A percentile compares a stretch with the other conserved stretches of the same genome.
These are phyloP conservation scores for Daldinia sp. DNA, from an alignment of 2,329 filamentous ascomycete genomes.

Conservation along the genomic window DNA sequence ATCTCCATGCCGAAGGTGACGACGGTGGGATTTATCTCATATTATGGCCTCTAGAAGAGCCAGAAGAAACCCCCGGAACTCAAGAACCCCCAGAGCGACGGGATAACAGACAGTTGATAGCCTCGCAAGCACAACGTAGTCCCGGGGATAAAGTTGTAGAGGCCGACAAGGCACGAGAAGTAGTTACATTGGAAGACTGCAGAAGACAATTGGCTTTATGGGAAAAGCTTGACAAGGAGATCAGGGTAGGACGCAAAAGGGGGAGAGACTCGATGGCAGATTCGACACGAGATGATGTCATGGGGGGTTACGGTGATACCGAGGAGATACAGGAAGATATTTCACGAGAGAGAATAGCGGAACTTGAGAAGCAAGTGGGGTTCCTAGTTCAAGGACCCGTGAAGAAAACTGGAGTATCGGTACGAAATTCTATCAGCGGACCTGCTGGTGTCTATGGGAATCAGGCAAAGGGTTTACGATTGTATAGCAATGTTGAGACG, in stretches of 20 bases:
- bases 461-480: neutral
- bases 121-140: neutral
- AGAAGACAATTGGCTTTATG: neutral
- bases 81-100: neutral
- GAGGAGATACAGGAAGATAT: neutral
- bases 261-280: neutral
- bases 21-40: constrained; percentile 3
- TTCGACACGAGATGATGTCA: neutral
- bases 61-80: neutral
- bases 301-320: neutral
- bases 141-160: neutral
- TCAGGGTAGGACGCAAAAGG: neutral
- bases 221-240: neutral
- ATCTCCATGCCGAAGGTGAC: neutral
- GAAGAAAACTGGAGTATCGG: neutral
- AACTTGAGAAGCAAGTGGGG: neutral
- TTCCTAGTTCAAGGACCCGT: neutral
- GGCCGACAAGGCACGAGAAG: neutral
- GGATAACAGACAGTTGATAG: neutral
- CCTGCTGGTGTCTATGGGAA: neutral
- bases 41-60: neutral
- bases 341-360: neutral
- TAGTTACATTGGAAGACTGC: neutral
- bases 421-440: neutral
- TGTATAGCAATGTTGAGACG: neutral